Conservation (phyloP, 176 grass and related monocot genomes). For the Alopecurus myosuroides region DNA sequence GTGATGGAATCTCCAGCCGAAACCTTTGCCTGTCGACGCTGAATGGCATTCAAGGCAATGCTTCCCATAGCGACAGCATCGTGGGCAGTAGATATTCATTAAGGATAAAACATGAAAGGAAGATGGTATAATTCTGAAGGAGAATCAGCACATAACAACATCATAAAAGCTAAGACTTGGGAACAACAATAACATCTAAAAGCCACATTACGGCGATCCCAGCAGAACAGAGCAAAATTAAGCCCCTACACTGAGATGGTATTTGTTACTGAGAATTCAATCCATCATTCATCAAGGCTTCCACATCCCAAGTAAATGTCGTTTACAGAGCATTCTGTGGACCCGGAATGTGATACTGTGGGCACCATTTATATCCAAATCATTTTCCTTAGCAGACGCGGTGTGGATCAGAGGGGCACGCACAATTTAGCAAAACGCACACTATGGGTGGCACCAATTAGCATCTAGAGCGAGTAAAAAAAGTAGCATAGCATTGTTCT, state of each 20-base stretch:
- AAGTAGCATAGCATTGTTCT: not conserved
- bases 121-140: not conserved
- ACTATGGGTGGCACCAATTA: not conserved
- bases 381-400: not conserved
- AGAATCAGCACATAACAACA: not conserved
- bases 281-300: not conserved
- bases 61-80: slow-evolving; percentile 54
- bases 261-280: not conserved
- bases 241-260: not conserved
- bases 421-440: not conserved
- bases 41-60: slow-evolving; percentile 90
- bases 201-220: not conserved
- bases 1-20: slow-evolving; percentile 80
- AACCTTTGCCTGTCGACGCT: slow-evolving; percentile 85
- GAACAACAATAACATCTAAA: not conserved
- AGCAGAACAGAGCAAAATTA: not conserved
- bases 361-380: not conserved
- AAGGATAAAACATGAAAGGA: slow-evolving; percentile 45
- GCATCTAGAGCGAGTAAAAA: not conserved
- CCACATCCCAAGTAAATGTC: not conserved
- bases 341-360: not conserved
- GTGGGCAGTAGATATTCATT: slow-evolving; percentile 63
- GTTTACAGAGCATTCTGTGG: not conserved
- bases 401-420: not conserved
- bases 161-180: slow-evolving; percentile 4